These are phyloP conservation scores for Xylaria telfairii DNA, from an alignment of 495 filamentous ascomycete genomes.

Conservation along the genomic window DNA sequence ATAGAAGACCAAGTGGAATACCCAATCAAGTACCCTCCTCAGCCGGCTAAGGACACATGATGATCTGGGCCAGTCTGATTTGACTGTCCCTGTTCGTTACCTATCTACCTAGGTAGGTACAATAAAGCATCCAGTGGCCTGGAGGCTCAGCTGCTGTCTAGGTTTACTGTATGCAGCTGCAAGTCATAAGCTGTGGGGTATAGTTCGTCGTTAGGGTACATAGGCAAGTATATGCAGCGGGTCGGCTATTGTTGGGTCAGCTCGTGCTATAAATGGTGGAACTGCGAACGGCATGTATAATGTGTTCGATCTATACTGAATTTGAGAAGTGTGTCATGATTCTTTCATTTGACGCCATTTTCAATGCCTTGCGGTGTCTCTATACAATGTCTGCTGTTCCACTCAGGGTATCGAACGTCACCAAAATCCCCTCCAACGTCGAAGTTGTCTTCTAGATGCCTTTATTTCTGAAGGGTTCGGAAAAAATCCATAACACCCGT, in stretches of 20 bases:
- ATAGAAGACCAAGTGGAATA: not conserved
- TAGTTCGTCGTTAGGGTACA: not conserved
- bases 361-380: slow-evolving; percentile 12
- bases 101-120: no score
- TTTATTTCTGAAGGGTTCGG: slow-evolving; percentile 35
- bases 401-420: slow-evolving; percentile 25
- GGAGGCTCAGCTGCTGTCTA: not conserved
- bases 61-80: not conserved
- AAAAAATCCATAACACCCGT: slow-evolving; percentile 94
- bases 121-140: not conserved
- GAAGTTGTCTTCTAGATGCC: not conserved
- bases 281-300: not conserved
- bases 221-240: slow-evolving; percentile 6
- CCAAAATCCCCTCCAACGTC: not conserved
- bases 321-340: slow-evolving; percentile 8
- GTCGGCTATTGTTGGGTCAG: not conserved
- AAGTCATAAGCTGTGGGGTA: slow-evolving; percentile 16
- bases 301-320: slow-evolving; percentile 9
- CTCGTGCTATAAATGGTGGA: not conserved
- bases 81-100: not conserved
- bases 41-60: not conserved
- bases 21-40: not conserved
- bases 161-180: slow-evolving; percentile 22
- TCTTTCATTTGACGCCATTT: slow-evolving; percentile 16
- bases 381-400: slow-evolving; percentile 14